A percentile compares a stretch with the other conserved stretches of the same genome.
phyloP scores from a whole-genome alignment of 345 rosid genomes.

The Melaleuca alternifolia region DNA sequence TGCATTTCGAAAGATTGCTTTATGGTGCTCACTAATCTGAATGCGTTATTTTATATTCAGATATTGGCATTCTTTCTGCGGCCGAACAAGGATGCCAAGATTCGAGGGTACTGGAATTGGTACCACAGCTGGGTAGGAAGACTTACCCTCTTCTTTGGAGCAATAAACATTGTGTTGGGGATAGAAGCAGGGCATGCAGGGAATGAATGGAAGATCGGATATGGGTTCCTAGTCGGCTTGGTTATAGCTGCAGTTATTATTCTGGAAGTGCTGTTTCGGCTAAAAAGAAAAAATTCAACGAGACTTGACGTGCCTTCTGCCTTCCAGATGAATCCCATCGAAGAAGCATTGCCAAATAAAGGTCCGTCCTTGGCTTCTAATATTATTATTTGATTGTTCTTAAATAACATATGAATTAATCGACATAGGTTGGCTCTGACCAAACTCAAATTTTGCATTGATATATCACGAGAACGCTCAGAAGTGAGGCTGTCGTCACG shows the following conservation, averaged over 20 bases:
- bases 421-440: background rate
- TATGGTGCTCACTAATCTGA: background rate
- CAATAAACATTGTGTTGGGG: slow-evolving; percentile 62
- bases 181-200: slow-evolving; percentile 49
- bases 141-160: slow-evolving; percentile 67
- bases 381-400: background rate
- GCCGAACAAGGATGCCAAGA: slow-evolving; percentile 63
- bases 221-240: slow-evolving; percentile 50
- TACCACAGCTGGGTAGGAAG: slow-evolving; percentile 85
- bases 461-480: background rate
- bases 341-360: slow-evolving; percentile 8
- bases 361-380: background rate
- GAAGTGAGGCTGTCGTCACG: background rate
- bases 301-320: slow-evolving; percentile 22
- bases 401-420: background rate
- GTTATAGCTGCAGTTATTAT: slow-evolving; percentile 40
- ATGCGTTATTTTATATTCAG: slow-evolving; percentile 16
- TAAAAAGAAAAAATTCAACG: slow-evolving; percentile 20
- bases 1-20: background rate
- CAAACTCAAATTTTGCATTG: background rate
- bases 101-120: slow-evolving; percentile 75
- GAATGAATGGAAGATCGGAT: slow-evolving; percentile 62
- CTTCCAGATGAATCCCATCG: slow-evolving; percentile 62
- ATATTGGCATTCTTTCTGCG: slow-evolving; percentile 70
- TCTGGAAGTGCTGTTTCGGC: slow-evolving; percentile 39